Conservation (phyloP, 805 yeast species). For the Torulaspora delbrueckii region DNA sequence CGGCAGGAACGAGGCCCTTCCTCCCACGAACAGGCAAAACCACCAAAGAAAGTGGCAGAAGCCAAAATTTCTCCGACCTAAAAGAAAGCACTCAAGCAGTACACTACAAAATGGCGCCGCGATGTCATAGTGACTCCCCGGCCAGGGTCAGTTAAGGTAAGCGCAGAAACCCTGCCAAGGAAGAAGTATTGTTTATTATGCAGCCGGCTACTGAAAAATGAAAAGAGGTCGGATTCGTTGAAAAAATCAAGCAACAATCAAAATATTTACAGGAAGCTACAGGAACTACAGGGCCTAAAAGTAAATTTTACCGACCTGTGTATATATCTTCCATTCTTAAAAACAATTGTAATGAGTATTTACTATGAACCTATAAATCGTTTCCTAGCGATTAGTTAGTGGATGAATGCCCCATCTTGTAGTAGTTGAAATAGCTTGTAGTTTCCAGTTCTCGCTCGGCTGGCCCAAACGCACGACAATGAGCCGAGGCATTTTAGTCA, state of each 20-base stretch:
- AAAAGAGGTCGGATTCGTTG: background rate
- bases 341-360: no score
- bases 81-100: slow-evolving; percentile 3
- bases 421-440: background rate
- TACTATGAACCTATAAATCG: background rate
- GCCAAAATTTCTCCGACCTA: slow-evolving; percentile 1
- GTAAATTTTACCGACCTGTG: background rate
- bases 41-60: slow-evolving; percentile 5
- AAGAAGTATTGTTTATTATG: background rate
- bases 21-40: background rate
- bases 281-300: no score
- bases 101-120: slow-evolving; percentile 1
- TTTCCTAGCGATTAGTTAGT: background rate
- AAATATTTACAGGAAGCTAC: background rate
- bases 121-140: background rate
- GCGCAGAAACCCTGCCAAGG: no score
- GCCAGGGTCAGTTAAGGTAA: no score
- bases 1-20: slow-evolving; percentile 1
- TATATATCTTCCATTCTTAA: no score
- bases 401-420: background rate
- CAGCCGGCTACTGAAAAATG: background rate
- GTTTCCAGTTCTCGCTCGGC: background rate
- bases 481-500: background rate
- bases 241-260: background rate
- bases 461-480: background rate